Evolutionary conservation across 352 stramenopile genomes (phyloP).

Genomic region (Pythium guiyangense): DNA sequence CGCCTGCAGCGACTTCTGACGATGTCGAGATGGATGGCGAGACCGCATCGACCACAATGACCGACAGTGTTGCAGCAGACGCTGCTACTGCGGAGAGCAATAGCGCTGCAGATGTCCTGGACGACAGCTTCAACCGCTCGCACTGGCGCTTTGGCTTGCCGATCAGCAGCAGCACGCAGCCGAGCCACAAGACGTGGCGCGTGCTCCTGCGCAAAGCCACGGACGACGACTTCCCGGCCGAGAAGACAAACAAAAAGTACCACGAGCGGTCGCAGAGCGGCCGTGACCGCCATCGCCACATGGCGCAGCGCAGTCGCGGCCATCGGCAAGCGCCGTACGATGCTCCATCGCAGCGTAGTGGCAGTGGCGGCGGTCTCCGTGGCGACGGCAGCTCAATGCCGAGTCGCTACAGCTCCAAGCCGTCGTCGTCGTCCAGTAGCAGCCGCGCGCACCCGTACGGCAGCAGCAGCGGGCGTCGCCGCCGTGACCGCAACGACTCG

Average conservation of each 20-base stretch:
- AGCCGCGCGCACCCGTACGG: slow-evolving; percentile 43
- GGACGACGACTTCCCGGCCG: slow-evolving; percentile 69
- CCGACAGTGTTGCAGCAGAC: too few species aligned
- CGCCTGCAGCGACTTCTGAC: slow-evolving; percentile 13
- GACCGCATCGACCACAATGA: slow-evolving; percentile 2
- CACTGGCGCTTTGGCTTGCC: slow-evolving; percentile 47
- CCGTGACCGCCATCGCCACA: background rate
- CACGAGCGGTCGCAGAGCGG: slow-evolving; percentile 36
- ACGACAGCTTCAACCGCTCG: slow-evolving; percentile 61
- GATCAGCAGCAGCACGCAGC: slow-evolving; percentile 51
- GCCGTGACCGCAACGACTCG: slow-evolving; percentile 3
- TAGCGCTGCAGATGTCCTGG: slow-evolving; percentile 25
- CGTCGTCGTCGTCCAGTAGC: slow-evolving; percentile 12
- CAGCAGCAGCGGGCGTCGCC: slow-evolving; percentile 16
- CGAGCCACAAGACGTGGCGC: slow-evolving; percentile 60
- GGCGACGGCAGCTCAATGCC: slow-evolving; percentile 14
- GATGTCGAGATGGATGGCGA: slow-evolving; percentile 60
- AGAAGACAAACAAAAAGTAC: slow-evolving; percentile 75
- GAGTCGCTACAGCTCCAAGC: slow-evolving; percentile 20
- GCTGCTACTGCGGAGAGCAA: too few species aligned
- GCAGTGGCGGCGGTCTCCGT: background rate
- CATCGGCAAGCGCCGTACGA: slow-evolving; percentile 8
- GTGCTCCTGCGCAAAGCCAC: slow-evolving; percentile 68
- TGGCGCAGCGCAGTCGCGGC: slow-evolving; percentile 17
- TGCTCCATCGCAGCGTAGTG: slow-evolving; percentile 14